Evolutionary conservation across 495 filamentous ascomycete species (phyloP).

Genomic region (Aspergillus coremiiformis): DNA sequence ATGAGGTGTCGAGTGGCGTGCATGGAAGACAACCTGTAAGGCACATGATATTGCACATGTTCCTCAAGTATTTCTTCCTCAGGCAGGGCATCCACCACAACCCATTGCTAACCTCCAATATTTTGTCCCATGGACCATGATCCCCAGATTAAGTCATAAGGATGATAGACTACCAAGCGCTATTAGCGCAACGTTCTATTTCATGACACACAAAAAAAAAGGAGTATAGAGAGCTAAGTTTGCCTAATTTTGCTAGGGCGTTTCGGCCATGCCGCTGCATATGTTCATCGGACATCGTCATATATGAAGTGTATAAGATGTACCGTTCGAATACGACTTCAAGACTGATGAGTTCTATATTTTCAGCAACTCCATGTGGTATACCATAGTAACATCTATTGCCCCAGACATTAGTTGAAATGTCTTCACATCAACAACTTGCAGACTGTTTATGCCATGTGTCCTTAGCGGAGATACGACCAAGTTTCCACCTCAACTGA

Average conservation of each 20-base stretch:
- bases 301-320: not conserved
- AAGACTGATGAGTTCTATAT: not conserved
- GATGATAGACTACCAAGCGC: not conserved
- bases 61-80: not conserved
- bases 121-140: not conserved
- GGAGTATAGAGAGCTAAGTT: not conserved
- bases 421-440: not conserved
- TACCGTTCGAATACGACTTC: not conserved
- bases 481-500: not conserved
- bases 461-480: not conserved
- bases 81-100: not conserved
- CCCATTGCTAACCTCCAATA: not conserved
- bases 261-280: not conserved
- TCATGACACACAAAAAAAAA: not conserved
- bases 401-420: not conserved
- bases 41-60: not conserved
- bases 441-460: not conserved
- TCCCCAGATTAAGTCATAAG: not conserved
- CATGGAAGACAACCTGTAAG: not conserved
- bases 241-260: not conserved
- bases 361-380: not conserved
- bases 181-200: not conserved
- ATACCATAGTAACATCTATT: too few species aligned
- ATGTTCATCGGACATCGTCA: not conserved
- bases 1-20: not conserved